These are phyloP conservation scores for Pseudogymnoascus sp. DNA, from an alignment of 2,329 filamentous ascomycete species.

Conservation along the genomic window DNA sequence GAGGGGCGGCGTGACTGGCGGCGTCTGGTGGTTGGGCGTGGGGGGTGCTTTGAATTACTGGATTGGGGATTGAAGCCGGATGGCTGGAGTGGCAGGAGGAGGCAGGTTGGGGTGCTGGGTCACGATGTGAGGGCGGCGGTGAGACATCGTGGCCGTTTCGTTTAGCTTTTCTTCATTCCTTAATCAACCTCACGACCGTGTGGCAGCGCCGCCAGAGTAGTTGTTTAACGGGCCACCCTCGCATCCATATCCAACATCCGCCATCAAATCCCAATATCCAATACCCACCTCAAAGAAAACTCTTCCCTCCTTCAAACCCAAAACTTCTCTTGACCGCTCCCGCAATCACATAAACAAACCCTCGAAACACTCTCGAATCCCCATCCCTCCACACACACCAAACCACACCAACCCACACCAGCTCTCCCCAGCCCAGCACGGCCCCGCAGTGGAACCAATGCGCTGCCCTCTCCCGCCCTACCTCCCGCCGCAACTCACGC, in stretches of 20 bases:
- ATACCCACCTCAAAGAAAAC: neutral
- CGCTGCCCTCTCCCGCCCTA: neutral
- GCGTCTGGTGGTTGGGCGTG: neutral
- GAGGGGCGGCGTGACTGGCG: neutral
- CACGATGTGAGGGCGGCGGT: neutral
- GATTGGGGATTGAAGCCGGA: neutral
- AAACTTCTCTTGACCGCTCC: neutral
- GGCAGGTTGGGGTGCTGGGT: neutral
- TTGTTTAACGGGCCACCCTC: neutral
- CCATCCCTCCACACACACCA: neutral
- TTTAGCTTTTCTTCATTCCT: neutral
- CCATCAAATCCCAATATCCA: neutral
- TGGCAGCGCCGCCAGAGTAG: neutral
- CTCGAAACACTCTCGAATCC: neutral
- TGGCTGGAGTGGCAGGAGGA: neutral
- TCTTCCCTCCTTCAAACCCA: neutral
- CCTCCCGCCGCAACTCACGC: neutral
- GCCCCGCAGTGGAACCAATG: slow-evolving; percentile 1
- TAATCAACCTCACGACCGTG: neutral
- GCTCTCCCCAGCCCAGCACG: slow-evolving; percentile 1
- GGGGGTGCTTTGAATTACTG: neutral
- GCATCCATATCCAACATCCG: neutral
- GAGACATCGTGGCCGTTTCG: neutral
- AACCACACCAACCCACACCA: neutral
- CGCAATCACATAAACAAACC: neutral